Evolutionary conservation across 176 grass and related monocot species (phyloP).

Genomic region (Miscanthus lutarioriparius): DNA sequence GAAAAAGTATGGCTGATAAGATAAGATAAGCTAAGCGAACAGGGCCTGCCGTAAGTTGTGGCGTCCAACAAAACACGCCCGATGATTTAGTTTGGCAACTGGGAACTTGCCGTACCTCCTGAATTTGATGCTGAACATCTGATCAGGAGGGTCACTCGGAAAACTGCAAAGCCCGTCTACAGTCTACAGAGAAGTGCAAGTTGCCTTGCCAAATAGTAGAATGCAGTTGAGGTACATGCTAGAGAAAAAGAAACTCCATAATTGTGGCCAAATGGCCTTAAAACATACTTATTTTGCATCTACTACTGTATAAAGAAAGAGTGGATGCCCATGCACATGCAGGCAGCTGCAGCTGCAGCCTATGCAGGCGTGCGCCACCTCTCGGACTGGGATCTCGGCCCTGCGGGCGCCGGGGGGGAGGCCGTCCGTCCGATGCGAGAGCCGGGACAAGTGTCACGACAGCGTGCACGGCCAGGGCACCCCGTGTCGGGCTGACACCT

Average conservation of each 20-base stretch:
- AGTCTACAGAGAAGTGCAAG: not conserved
- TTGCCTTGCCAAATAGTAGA: too few species aligned
- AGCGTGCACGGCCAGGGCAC: conserved; percentile 32
- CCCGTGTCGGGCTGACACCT: conserved; percentile 45
- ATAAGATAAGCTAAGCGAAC: too few species aligned
- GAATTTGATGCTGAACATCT: too few species aligned
- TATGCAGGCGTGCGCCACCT: not conserved
- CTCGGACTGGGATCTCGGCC: not conserved
- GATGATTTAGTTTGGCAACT: not conserved
- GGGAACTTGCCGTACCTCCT: too few species aligned
- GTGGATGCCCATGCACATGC: not conserved
- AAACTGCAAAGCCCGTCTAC: not conserved
- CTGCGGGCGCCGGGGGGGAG: not conserved
- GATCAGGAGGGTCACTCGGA: not conserved
- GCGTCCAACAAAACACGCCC: not conserved
- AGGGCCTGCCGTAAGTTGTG: too few species aligned
- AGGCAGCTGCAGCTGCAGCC: not conserved
- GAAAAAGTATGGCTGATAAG: too few species aligned
- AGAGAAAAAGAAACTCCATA: not conserved
- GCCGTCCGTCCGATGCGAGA: not conserved
- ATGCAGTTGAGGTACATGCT: not conserved
- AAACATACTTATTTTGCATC: not conserved
- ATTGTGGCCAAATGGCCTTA: too few species aligned
- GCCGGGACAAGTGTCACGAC: conserved; percentile 55
- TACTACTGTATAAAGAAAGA: not conserved